Evolutionary conservation across 176 grass and related monocot species (phyloP).

Genomic region (Oryza glaberrima): DNA sequence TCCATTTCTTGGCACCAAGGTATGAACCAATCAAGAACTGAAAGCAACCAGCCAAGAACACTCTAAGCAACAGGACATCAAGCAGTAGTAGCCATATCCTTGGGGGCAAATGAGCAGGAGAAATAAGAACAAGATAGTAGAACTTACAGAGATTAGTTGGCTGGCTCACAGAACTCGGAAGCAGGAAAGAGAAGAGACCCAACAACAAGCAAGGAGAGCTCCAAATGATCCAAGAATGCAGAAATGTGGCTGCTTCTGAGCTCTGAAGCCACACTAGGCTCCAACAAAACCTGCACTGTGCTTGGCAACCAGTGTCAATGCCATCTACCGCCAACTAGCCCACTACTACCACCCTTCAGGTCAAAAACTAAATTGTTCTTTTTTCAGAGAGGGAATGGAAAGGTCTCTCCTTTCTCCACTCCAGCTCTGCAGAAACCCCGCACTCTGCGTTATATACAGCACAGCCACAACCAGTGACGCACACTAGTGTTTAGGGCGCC

Average conservation of each 20-base stretch:
- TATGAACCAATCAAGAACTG: constrained; percentile 39
- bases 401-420: constrained; percentile 1
- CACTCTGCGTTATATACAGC: constrained; percentile 47
- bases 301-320: constrained; percentile 16
- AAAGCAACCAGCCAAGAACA: constrained; percentile 31
- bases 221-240: constrained; percentile 54
- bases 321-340: constrained; percentile 29
- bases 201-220: constrained; percentile 15
- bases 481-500: constrained; percentile 33
- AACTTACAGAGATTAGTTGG: constrained; percentile 50
- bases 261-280: constrained; percentile 31
- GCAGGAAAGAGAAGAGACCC: constrained; percentile 34
- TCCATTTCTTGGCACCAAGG: constrained; percentile 47
- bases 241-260: constrained; percentile 49
- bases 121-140: constrained; percentile 6
- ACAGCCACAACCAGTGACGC: constrained; percentile 21
- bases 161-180: constrained; percentile 24
- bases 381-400: constrained; percentile 36
- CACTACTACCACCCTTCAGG: constrained; percentile 19
- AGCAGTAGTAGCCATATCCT: constrained; percentile 26
- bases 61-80: constrained; percentile 16
- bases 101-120: constrained; percentile 11
- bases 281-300: constrained; percentile 43
- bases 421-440: constrained; percentile 43
- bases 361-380: constrained; percentile 56